Percentiles rank a stretch among this genome's conserved stretches.
These are phyloP conservation scores for Sugiyamaella smithiae DNA, from an alignment of 805 yeast species.

Conservation along the genomic window DNA sequence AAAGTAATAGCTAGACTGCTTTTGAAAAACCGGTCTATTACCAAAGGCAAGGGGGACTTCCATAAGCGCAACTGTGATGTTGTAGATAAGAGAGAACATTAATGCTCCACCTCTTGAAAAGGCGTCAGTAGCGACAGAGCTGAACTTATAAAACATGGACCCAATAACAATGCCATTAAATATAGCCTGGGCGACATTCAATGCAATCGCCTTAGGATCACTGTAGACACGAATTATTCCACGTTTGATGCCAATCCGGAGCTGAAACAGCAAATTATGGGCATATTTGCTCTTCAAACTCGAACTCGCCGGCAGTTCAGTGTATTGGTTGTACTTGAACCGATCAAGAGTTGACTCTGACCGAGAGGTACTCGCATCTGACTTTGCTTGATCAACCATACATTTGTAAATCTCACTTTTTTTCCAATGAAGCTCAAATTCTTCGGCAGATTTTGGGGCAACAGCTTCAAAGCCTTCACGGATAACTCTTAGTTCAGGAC, in stretches of 20 bases:
- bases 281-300: slow-evolving; percentile 42
- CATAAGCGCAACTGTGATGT: slow-evolving; percentile 58
- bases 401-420: slow-evolving; percentile 43
- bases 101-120: slow-evolving; percentile 63
- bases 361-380: slow-evolving; percentile 34
- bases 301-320: slow-evolving; percentile 36
- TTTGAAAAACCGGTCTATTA: slow-evolving; percentile 58
- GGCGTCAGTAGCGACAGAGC: slow-evolving; percentile 51
- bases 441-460: slow-evolving; percentile 61
- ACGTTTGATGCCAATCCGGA: slow-evolving; percentile 47
- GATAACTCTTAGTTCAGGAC: slow-evolving; percentile 56
- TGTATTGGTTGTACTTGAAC: slow-evolving; percentile 34
- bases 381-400: slow-evolving; percentile 46
- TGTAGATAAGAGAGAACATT: slow-evolving; percentile 58
- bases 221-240: slow-evolving; percentile 56
- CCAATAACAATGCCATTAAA: slow-evolving; percentile 59
- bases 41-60: slow-evolving; percentile 50
- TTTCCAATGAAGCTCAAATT: slow-evolving; percentile 59
- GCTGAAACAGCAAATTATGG: slow-evolving; percentile 38
- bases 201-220: slow-evolving; percentile 49
- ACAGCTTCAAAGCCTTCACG: slow-evolving; percentile 45
- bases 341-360: slow-evolving; percentile 36
- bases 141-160: slow-evolving; percentile 56
- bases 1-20: slow-evolving; percentile 68
- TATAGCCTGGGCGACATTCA: slow-evolving; percentile 47